A percentile compares a stretch with the other conserved stretches of the same genome.
phyloP scores from a whole-genome alignment of 345 rosid genomes.

The Murraya paniculata region DNA sequence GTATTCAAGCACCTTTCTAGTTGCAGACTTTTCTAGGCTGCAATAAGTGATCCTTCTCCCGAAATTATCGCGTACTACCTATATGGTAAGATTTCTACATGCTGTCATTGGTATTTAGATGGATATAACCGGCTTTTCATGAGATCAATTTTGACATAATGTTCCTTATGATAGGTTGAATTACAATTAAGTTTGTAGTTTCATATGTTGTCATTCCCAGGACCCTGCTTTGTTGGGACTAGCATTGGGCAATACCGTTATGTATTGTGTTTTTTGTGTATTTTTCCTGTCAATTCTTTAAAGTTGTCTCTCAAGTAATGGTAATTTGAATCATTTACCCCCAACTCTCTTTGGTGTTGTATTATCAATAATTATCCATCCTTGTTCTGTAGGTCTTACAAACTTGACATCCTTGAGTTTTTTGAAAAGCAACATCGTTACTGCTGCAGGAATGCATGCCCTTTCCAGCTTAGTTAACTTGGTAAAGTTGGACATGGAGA shows the following conservation, averaged over 20 bases:
- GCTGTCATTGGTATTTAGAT: too few relatives aligned
- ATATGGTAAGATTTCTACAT: too few relatives aligned
- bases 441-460: slow-evolving; percentile 42
- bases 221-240: not conserved
- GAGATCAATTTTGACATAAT: not conserved
- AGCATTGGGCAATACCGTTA: not conserved
- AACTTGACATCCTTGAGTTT: slow-evolving; percentile 52
- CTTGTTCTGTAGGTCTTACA: slow-evolving; percentile 36
- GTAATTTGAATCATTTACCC: not conserved
- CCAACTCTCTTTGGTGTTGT: not conserved
- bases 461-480: slow-evolving; percentile 46
- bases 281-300: not conserved
- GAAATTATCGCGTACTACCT: too few relatives aligned
- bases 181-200: not conserved
- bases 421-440: slow-evolving; percentile 36
- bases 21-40: too few relatives aligned
- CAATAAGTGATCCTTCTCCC: too few relatives aligned
- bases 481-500: slow-evolving; percentile 56
- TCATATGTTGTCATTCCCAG: not conserved
- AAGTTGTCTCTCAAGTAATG: not conserved
- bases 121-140: too few relatives aligned
- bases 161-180: not conserved
- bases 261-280: not conserved
- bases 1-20: too few relatives aligned
- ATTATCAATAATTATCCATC: not conserved